Percentiles rank a stretch among this genome's conserved stretches.
phyloP scores from a whole-genome alignment of 306 rosid species.

The Sicyos edulis region DNA sequence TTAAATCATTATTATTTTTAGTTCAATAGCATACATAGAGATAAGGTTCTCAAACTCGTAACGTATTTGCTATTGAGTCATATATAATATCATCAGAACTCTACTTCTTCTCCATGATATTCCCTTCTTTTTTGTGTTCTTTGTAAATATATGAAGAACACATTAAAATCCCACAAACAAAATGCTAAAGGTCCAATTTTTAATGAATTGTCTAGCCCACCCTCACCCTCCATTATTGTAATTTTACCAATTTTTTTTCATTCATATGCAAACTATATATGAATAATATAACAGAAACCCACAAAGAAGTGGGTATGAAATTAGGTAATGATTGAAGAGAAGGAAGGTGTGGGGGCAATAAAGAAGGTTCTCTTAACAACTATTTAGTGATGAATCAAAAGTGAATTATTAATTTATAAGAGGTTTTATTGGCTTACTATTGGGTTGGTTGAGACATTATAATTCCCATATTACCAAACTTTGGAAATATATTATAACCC shows the following conservation, averaged over 20 bases:
- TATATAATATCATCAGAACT: too few relatives aligned
- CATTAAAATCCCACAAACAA: neutral
- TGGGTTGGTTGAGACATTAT: slow-evolving; percentile 9
- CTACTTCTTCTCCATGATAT: neutral
- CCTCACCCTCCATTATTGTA: neutral
- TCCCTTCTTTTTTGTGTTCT: neutral
- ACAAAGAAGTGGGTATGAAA: slow-evolving; percentile 11
- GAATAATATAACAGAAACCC: neutral
- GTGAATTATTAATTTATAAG: neutral
- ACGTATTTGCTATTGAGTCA: too few relatives aligned
- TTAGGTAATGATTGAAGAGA: slow-evolving; percentile 8
- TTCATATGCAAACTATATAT: neutral
- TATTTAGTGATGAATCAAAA: slow-evolving; percentile 11
- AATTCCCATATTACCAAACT: slow-evolving; percentile 16
- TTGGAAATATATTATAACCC: neutral
- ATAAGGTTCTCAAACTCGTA: too few relatives aligned
- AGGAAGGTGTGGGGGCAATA: neutral
- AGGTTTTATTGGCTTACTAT: slow-evolving; percentile 7
- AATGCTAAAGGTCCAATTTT: neutral
- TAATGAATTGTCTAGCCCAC: neutral
- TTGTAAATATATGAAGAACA: neutral
- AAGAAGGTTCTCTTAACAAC: slow-evolving; percentile 12
- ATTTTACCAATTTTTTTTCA: neutral
- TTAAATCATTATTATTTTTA: neutral
- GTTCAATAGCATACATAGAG: neutral